Base-by-base conservation (phyloP, 495 filamentous ascomycete genomes). In the Hyaloscypha variabilis region DNA sequence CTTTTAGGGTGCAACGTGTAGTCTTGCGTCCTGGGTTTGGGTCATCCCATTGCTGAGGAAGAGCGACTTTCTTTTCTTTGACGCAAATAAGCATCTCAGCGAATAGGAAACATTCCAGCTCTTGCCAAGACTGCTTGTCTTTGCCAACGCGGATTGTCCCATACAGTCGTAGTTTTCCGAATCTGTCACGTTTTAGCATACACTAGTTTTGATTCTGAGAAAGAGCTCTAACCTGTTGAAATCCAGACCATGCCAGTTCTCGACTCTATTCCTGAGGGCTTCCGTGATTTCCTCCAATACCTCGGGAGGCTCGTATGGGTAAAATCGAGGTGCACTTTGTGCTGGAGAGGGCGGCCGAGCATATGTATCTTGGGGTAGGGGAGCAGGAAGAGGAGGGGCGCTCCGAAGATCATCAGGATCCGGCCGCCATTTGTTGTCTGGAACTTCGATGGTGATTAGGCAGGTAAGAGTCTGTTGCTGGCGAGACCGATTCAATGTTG, bases 21-120 rank as follows among this genome's bases (percentile, higher is more conserved):
- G 83, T 75, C 74, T 90, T 95, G 53, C 79, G 82, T 71, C 80
- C 82, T 28, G 81, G 73, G 5, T 82, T 81, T 26, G 78, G 79
- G 42, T 87, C 85, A 30, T 87, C 85, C 87, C 87, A 90, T 68
- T 88, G 82, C 63, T 79, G 77, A 62, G 78, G 51, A 67, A 74
- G 75, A 4, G 79, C 67, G 28, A 82, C 76, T 76, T 93, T 96
- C 84, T 97, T 97, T 73, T 98, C 95, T 77, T 97, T 99, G 65
- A 98, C 93, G 74, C 95, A 99, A 68, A 99, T 99, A 59, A 99
- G 93, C 95, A 99, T 99, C 77, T 98, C 95, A 3, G 90, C 91
- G 73, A 98, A 99, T 24, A 99, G 84, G 77, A 91, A 99, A 75
- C 96, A 99, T 75, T 98, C 93, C 60, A 99, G 77, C 73, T 99